A percentile compares a stretch with the other conserved stretches of the same genome.
These are phyloP conservation scores for Backusella tarrabulga DNA, from an alignment of 192 early-diverging fungal genomes.

Conservation along the genomic window DNA sequence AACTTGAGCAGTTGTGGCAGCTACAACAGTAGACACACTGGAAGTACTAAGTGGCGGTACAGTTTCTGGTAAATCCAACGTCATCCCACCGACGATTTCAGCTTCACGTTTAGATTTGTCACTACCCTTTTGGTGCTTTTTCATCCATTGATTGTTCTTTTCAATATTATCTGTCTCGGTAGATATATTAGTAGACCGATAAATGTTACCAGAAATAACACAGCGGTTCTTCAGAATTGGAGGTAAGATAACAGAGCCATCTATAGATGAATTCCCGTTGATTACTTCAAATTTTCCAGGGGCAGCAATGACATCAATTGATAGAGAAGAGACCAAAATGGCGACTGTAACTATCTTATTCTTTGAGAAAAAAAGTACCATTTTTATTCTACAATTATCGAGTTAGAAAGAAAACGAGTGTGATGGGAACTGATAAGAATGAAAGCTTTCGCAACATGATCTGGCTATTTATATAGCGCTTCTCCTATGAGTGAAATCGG, in stretches of 20 bases:
- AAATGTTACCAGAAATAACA: neutral
- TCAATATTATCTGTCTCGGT: neutral
- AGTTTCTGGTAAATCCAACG: slow-evolving; percentile 1
- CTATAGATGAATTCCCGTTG: neutral
- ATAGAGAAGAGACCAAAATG: neutral
- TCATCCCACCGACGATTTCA: neutral
- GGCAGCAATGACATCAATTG: neutral
- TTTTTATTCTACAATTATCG: neutral
- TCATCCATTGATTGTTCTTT: neutral
- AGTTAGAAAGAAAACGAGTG: neutral
- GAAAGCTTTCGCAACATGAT: neutral
- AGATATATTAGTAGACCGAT: neutral
- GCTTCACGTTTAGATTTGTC: neutral
- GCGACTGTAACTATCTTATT: neutral
- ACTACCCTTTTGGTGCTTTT: neutral
- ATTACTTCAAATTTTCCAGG: neutral
- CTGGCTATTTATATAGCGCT: neutral
- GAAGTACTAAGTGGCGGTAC: neutral
- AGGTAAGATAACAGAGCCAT: neutral
- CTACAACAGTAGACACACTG: neutral
- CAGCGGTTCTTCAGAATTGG: neutral
- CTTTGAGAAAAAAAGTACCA: neutral
- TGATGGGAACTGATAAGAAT: neutral
- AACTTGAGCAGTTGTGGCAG: slow-evolving; percentile 1
- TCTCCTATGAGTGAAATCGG: neutral